These are phyloP conservation scores for Pseudocercospora macadamiae DNA, from an alignment of 2,329 filamentous ascomycete genomes.

Conservation along the genomic window DNA sequence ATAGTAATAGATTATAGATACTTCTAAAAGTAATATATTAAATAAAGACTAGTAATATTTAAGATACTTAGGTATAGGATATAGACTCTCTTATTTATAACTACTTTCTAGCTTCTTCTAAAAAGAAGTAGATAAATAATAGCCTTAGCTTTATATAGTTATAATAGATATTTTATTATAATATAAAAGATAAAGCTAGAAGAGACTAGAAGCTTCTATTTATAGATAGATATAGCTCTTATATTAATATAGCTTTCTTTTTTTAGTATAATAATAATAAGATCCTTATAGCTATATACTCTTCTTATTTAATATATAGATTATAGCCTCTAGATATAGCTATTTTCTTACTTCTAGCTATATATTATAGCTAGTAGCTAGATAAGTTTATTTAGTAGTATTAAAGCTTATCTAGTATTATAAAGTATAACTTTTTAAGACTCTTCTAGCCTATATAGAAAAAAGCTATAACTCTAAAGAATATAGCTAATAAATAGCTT, in stretches of 20 bases:
- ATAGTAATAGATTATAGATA: not conserved
- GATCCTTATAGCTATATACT: not conserved
- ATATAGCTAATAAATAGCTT: too few species aligned
- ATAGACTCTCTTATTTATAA: not conserved
- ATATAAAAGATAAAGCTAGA: slow-evolving; percentile 1
- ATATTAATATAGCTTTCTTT: slow-evolving; percentile 10
- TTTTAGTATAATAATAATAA: not conserved
- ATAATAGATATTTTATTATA: slow-evolving; percentile 2
- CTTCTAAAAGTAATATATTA: slow-evolving; percentile 1
- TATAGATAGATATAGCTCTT: slow-evolving; percentile 12
- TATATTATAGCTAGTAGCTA: slow-evolving; percentile 2
- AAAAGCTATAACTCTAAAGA: too few species aligned
- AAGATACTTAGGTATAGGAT: slow-evolving; percentile 5
- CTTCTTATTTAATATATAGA: not conserved
- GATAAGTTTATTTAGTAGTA: not conserved
- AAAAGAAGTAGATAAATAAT: slow-evolving; percentile 8
- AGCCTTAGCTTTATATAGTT: slow-evolving; percentile 3
- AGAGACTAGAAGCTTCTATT: slow-evolving; percentile 5
- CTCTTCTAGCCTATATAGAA: not conserved
- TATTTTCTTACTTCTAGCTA: slow-evolving; percentile 1
- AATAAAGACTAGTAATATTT: not conserved
- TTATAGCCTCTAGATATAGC: slow-evolving; percentile 6
- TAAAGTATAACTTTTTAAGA: not conserved
- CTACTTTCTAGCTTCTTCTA: not conserved
- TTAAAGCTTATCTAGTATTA: not conserved